Evolutionary conservation across 305 asterid species (phyloP), one percentile per base, ranked within the genome.

Genomic region (Fraxinus nigra): DNA sequence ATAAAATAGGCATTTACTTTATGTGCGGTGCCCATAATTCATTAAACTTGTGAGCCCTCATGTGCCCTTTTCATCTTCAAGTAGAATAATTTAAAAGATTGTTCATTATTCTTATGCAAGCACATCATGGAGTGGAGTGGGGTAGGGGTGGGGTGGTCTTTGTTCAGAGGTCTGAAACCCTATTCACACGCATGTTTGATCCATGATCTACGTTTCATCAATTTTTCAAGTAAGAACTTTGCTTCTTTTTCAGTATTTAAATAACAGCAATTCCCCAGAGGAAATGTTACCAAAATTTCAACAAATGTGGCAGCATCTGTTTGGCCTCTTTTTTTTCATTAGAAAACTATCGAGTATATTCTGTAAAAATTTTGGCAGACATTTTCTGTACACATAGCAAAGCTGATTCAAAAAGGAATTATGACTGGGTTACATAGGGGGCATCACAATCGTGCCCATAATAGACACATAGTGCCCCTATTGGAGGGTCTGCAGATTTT

Each of bases 51-150:
- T 69, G 75, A 32, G 22, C 22, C 40, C 75, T 69, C 43, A 69
- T 69, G 75, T 28, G 40, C 75, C 38, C 24, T 69, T 69, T 30
- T 13, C 22, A 14, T 69, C 40, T 69, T 28, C 72, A 46, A n/a
- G 56, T 79, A 72, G 78, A 72, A 20, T 34, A 24, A 48, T 80
- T 28, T 79, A 30, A 43, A 40, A 18, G 26, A 18, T 30, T 70
- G 34, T 79, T 16, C 69, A 67, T 40, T 26, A 37, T 67, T 79
- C 59, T 69, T 37, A 24, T 28, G 69, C 78, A 79, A 79, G 77
- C 37, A 80, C 78, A 72, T 80, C 79, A 67, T 80, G 43, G 7
- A 33, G 83, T 48, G 65, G 63, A 51, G 82, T 33, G 16, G 82
- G 33, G 72, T 80, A 28, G 10, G 14, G 56, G 59, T 32, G 65